Evolutionary conservation across 2,329 filamentous ascomycete genomes (phyloP).

Genomic region (Lasiodiplodia sp.): DNA sequence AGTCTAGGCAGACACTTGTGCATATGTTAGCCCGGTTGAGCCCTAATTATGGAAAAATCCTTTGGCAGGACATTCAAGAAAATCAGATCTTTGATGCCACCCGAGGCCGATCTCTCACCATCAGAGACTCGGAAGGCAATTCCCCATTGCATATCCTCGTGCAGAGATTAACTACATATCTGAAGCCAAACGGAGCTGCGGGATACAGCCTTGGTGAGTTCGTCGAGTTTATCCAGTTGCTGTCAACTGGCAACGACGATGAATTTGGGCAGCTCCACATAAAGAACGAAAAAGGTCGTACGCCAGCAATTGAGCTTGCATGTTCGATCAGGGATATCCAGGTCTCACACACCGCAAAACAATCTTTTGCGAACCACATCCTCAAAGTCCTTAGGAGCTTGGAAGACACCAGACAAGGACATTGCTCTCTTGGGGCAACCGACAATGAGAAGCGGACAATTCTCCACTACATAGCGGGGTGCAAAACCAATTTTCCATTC

Average conservation of each 20-base stretch:
- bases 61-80: too few relatives aligned
- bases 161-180: not conserved
- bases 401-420: too few relatives aligned
- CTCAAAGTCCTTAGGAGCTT: not conserved
- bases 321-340: too few relatives aligned
- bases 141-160: not conserved
- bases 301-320: not conserved
- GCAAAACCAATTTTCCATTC: not conserved
- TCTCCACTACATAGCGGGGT: not conserved
- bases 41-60: rapidly evolving
- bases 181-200: too few relatives aligned
- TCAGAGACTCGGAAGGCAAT: too few relatives aligned
- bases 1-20: too few relatives aligned
- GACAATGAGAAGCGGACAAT: not conserved
- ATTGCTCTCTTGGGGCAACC: not conserved
- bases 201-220: too few relatives aligned
- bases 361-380: not conserved
- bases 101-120: too few relatives aligned
- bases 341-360: too few relatives aligned
- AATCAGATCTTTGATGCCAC: too few relatives aligned
- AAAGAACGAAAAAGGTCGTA: not conserved
- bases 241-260: not conserved
- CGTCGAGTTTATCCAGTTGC: not conserved
- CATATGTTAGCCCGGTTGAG: too few relatives aligned
- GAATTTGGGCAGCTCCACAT: not conserved